Evolutionary conservation across 1,284 basidiomycete genomes (phyloP).

Genomic region (Coniferiporia weirii): DNA sequence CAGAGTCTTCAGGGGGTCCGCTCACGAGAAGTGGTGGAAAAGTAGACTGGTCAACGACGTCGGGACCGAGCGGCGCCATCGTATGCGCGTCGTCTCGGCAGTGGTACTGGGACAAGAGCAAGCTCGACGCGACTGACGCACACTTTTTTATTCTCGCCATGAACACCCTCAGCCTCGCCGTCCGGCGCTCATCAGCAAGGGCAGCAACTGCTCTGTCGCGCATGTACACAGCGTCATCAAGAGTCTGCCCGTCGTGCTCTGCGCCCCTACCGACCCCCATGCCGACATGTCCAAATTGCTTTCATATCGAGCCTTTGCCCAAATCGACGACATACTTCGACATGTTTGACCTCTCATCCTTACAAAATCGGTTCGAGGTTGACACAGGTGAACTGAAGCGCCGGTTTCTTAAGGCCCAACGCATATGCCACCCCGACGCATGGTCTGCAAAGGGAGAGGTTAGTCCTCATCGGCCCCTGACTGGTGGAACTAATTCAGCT

Average conservation of each 20-base stretch:
- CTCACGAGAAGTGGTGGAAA: constrained; percentile 10
- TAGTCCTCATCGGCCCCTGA: constrained; percentile 24
- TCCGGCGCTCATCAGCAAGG: neutral
- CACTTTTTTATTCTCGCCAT: neutral
- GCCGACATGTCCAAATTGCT: constrained; percentile 66
- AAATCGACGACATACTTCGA: constrained; percentile 50
- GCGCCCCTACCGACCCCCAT: constrained; percentile 51
- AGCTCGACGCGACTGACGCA: neutral
- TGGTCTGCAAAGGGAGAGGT: constrained; percentile 64
- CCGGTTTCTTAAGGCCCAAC: constrained; percentile 62
- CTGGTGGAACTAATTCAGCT: neutral
- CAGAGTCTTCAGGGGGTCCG: constrained; percentile 13
- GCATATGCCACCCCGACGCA: constrained; percentile 75
- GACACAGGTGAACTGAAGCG: constrained; percentile 50
- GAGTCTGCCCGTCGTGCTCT: constrained; percentile 57
- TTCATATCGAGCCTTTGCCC: constrained; percentile 54
- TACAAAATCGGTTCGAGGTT: constrained; percentile 62
- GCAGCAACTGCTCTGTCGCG: neutral
- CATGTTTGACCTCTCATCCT: constrained; percentile 53
- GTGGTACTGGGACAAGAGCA: neutral
- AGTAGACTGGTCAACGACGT: neutral
- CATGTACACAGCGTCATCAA: constrained; percentile 6
- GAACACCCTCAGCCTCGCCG: constrained; percentile 9
- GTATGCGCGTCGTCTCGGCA: neutral
- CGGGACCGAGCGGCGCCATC: neutral